Evolutionary conservation across 257 asterid species (phyloP).

Genomic region (Ballota nigra): DNA sequence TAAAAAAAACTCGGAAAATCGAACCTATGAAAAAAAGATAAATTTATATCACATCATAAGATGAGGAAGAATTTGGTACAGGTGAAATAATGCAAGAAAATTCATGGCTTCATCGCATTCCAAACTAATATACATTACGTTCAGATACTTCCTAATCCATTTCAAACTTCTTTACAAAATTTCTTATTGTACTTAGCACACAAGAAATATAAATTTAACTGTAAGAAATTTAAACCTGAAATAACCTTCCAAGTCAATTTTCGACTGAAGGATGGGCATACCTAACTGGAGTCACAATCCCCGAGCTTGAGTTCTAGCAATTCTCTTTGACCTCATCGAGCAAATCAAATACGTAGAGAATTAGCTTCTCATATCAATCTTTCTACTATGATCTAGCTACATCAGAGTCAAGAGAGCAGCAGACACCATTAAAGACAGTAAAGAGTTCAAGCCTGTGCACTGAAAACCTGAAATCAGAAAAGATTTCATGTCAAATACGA

Average conservation of each 20-base stretch:
- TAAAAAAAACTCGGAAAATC: neutral
- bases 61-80: neutral
- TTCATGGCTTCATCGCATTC: neutral
- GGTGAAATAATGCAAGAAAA: neutral
- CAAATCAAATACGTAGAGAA: conserved; percentile 20
- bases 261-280: conserved; percentile 24
- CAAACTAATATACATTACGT: conserved; percentile 28
- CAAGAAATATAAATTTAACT: conserved; percentile 27
- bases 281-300: conserved; percentile 25
- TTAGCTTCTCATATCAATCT: conserved; percentile 17
- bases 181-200: conserved; percentile 36
- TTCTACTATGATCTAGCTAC: conserved; percentile 22
- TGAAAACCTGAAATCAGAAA: conserved; percentile 37
- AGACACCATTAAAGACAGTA: conserved; percentile 27
- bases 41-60: neutral
- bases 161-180: conserved; percentile 30
- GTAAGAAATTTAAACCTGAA: conserved; percentile 19
- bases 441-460: conserved; percentile 1
- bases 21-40: too few relatives aligned
- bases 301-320: neutral
- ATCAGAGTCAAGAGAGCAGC: conserved; percentile 35
- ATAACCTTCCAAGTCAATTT: conserved; percentile 26
- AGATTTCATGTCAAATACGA: conserved; percentile 7
- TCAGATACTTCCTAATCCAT: conserved; percentile 10
- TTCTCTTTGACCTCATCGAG: conserved; percentile 6